Conservation (phyloP, 371 early-diverging fungal genomes). For the Chytridium lagenaria region DNA sequence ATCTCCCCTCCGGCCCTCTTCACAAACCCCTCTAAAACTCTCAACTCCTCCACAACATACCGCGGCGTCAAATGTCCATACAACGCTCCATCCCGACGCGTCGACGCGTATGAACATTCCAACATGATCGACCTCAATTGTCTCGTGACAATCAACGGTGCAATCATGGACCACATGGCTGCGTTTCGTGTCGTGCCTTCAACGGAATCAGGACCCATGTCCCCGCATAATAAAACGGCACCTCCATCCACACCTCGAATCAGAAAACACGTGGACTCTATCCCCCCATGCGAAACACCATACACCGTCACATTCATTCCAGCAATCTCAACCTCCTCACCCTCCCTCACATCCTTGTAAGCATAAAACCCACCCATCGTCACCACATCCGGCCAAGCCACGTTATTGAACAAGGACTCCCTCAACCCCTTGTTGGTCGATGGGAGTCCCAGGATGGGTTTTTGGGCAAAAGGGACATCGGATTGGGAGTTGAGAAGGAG, state of each 20-base stretch:
- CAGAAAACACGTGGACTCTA: slow-evolving; percentile 25
- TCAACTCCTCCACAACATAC: slow-evolving; percentile 21
- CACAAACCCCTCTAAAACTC: not conserved
- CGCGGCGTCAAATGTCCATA: slow-evolving; percentile 30
- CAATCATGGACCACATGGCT: slow-evolving; percentile 19
- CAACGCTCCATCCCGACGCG: not conserved
- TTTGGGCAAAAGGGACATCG: not conserved
- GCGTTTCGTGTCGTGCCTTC: not conserved
- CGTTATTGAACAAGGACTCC: slow-evolving; percentile 18
- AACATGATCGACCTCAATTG: slow-evolving; percentile 23
- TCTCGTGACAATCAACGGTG: slow-evolving; percentile 8
- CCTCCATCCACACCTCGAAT: not conserved
- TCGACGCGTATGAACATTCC: slow-evolving; percentile 20
- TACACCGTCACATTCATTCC: not conserved
- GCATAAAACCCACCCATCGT: slow-evolving; percentile 11
- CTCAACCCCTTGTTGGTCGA: not conserved
- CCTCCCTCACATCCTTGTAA: not conserved
- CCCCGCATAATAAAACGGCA: slow-evolving; percentile 27
- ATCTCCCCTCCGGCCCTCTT: not conserved
- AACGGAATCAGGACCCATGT: slow-evolving; percentile 21
- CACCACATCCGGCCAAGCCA: slow-evolving; percentile 25
- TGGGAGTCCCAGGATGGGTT: slow-evolving; percentile 8
- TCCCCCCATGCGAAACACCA: slow-evolving; percentile 21
- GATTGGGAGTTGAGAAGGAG: slow-evolving; percentile 16
- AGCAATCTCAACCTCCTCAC: not conserved